Evolutionary conservation across 1,139 yeast species (phyloP), one percentile per base, ranked within the genome.

Genomic region (Petasospora fabianii): DNA sequence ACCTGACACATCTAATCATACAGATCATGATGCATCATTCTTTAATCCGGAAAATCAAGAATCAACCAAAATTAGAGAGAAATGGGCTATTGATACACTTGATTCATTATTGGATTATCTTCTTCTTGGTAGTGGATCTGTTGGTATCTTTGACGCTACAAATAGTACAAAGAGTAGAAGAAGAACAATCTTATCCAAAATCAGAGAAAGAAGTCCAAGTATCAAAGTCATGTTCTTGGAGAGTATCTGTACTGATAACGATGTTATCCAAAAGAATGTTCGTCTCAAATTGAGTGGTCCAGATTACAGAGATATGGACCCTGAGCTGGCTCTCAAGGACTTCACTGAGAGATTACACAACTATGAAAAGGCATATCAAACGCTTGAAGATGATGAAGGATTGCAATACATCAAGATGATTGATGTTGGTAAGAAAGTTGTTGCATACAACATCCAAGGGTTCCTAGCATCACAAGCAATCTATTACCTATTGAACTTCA

Each of bases 1-100:
- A 37, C 86, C 92, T 0, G 94, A 83, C 53, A 34, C 27, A n/a
- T 26, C 4, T 24, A 38, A 16, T n/a, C 15, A 16, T 7, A 47
- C 49, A 52, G 42, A 60, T 34, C 95, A 87, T 51, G 75, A 76
- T 43, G 96, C 97, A 0, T 82, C 75, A 44, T 92, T 92, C 59
- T 92, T 92, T 65, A 76, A 84, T 31, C 97, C 97, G 0, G 80
- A 77, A 44, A 88, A 92, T 58, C 64, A 69, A 34, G 68, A 75
- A 24, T 78, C 84, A 19, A 78, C 78, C 12, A 68, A 73, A 21
- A 67, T 88, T 36, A 73, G 97, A 46, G 97, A 92, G 53, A 77
- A 83, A 59, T 90, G 97, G 97, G 98, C 98, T 0, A 81, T 84
- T 80, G 96, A 90, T 50, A 92, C 97, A 0, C 67, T 92, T 43